phyloP scores from a whole-genome alignment of 2,329 filamentous ascomycete genomes.

The Epichloe elymi region DNA sequence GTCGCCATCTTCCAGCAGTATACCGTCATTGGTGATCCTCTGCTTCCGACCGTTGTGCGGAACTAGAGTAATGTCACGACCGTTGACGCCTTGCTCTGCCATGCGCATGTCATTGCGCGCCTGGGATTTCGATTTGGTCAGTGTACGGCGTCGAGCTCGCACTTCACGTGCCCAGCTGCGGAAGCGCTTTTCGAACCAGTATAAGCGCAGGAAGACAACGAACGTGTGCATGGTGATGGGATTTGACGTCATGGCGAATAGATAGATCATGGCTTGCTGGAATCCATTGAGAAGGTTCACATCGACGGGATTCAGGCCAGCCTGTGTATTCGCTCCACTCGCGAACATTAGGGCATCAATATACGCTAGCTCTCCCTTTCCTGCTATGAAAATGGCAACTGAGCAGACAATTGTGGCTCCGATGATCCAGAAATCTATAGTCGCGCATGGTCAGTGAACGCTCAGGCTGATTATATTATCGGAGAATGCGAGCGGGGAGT shows the following conservation, averaged over 20 bases:
- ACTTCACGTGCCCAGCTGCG: constrained; percentile 69
- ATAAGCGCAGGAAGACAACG: constrained; percentile 84
- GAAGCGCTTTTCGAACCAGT: constrained; percentile 98
- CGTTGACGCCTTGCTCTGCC: constrained; percentile 51
- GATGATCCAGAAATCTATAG: constrained; percentile 66
- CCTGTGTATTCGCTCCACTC: constrained; percentile 79
- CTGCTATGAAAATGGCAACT: constrained; percentile 55
- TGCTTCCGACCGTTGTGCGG: constrained; percentile 39
- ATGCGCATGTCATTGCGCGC: constrained; percentile 28
- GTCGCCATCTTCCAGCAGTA: constrained; percentile 30
- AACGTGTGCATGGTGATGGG: constrained; percentile 75
- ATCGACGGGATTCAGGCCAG: constrained; percentile 73
- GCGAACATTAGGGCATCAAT: constrained; percentile 84
- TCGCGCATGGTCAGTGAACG: constrained; percentile 3
- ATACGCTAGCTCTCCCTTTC: constrained; percentile 50
- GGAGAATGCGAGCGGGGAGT: background rate
- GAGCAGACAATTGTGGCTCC: constrained; percentile 60
- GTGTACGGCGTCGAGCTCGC: constrained; percentile 47
- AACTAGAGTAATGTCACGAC: constrained; percentile 53
- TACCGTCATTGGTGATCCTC: constrained; percentile 49
- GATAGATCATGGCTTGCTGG: constrained; percentile 60
- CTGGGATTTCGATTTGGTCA: constrained; percentile 48
- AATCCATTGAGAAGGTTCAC: constrained; percentile 55
- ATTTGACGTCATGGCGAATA: constrained; percentile 61
- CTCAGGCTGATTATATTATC: background rate